Evolutionary conservation across 495 filamentous ascomycete genomes (phyloP).

Genomic region (Articulospora tetracladia): DNA sequence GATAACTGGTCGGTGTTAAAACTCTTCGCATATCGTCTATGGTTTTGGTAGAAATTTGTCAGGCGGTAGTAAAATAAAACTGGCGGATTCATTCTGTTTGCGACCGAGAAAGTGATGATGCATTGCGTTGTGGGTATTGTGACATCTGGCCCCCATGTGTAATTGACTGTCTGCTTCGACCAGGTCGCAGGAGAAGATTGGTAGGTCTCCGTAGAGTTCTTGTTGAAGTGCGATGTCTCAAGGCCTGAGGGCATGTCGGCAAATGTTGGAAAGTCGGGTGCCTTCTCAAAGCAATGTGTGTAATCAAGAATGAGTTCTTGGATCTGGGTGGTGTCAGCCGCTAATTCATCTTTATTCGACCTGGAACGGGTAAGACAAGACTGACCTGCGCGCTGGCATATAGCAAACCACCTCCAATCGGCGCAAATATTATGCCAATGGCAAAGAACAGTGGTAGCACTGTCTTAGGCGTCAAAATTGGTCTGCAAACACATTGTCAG

Average conservation of each 20-base stretch:
- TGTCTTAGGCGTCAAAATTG: conserved; percentile 89
- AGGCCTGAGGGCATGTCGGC: conserved; percentile 47
- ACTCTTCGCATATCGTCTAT: conserved; percentile 91
- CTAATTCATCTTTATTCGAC: neutral
- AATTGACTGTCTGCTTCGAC: conserved; percentile 30
- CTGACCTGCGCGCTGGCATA: conserved; percentile 75
- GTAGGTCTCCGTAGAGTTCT: conserved; percentile 25
- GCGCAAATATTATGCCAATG: conserved; percentile 81
- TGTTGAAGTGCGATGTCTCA: conserved; percentile 65
- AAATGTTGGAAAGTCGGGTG: conserved; percentile 35
- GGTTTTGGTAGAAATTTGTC: conserved; percentile 99
- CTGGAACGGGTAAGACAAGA: neutral
- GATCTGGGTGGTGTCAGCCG: conserved; percentile 51
- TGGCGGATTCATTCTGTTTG: conserved; percentile 70
- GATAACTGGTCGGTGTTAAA: conserved; percentile 78
- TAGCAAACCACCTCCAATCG: conserved; percentile 78
- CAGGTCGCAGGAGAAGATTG: conserved; percentile 25
- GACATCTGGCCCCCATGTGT: conserved; percentile 10
- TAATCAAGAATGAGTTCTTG: conserved; percentile 92
- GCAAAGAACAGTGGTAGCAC: conserved; percentile 87
- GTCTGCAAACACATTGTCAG: conserved; percentile 43
- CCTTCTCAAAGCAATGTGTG: conserved; percentile 60
- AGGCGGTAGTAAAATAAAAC: conserved; percentile 91
- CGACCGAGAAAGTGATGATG: conserved; percentile 70
- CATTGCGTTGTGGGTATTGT: conserved; percentile 42